Conservation (phyloP, 2,329 filamentous ascomycete genomes). For the Clarireedia sp. region DNA sequence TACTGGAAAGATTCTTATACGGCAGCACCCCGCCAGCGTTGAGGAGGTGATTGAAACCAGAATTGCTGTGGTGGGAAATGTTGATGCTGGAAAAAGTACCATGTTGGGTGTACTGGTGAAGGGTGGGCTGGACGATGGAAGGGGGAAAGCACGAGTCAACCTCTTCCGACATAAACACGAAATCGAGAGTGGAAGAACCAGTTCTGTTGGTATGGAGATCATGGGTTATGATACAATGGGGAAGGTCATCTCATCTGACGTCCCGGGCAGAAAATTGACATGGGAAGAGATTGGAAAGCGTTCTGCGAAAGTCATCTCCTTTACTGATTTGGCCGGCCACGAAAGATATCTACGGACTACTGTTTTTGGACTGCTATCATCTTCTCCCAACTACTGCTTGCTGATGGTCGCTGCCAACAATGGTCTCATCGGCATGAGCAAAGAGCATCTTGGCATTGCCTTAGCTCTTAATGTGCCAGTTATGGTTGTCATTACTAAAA, state of each 20-base stretch:
- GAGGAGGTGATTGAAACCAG: constrained; percentile 92
- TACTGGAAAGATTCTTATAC: constrained; percentile 79
- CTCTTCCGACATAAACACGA: constrained; percentile 98
- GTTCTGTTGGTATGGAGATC: constrained; percentile 97
- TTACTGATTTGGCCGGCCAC: constrained; percentile 91
- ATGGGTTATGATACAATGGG: constrained; percentile 92
- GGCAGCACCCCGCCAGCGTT: constrained; percentile 62
- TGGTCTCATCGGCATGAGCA: constrained; percentile 94
- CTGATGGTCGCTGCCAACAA: constrained; percentile 99
- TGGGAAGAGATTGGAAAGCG: constrained; percentile 98
- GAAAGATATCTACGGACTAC: constrained; percentile 93
- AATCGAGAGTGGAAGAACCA: constrained; percentile 89
- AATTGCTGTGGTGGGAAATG: constrained; percentile 95
- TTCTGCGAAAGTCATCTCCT: constrained; percentile 92
- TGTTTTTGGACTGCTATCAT: constrained; percentile 88
- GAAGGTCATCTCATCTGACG: constrained; percentile 71
- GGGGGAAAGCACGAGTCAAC: constrained; percentile 88
- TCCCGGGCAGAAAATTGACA: constrained; percentile 76
- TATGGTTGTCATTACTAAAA: constrained; percentile 97
- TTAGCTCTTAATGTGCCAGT: constrained; percentile 92
- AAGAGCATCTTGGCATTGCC: constrained; percentile 93
- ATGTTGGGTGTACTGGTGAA: constrained; percentile 94
- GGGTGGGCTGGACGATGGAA: constrained; percentile 86
- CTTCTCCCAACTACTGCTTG: constrained; percentile 93
- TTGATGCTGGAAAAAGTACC: constrained; percentile 95